phyloP scores from a whole-genome alignment of 2,329 filamentous ascomycete genomes.

The Nannizzia gypsea region DNA sequence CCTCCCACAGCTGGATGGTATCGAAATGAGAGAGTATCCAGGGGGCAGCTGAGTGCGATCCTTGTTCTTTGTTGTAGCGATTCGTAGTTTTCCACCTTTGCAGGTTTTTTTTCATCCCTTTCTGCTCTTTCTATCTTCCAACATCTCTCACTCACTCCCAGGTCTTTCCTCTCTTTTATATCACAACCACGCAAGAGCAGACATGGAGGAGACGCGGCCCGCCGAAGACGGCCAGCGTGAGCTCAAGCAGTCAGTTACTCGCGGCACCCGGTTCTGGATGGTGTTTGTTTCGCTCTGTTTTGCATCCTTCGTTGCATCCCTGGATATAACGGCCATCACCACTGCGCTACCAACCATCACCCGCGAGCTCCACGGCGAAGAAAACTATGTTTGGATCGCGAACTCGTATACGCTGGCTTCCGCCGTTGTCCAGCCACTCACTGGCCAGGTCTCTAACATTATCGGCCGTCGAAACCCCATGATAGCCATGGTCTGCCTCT shows the following conservation, averaged over 20 bases:
- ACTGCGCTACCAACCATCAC: constrained; percentile 8
- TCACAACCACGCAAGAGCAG: neutral
- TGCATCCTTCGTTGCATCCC: neutral
- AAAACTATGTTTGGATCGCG: constrained; percentile 7
- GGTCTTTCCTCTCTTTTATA: neutral
- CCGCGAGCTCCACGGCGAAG: neutral
- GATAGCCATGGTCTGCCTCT: constrained; percentile 28
- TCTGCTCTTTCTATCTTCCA: neutral
- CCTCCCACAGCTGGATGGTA: neutral
- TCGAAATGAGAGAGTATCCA: neutral
- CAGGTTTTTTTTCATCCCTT: neutral
- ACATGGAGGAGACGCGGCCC: neutral
- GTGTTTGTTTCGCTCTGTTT: neutral
- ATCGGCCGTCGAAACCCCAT: constrained; percentile 9
- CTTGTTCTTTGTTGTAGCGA: neutral
- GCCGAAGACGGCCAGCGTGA: neutral
- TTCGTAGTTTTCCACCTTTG: neutral
- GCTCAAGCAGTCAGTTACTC: neutral
- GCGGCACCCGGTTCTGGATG: neutral
- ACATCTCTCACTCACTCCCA: neutral
- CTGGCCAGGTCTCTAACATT: constrained; percentile 10
- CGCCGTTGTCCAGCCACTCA: constrained; percentile 5
- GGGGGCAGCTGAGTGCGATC: neutral
- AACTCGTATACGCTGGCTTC: neutral
- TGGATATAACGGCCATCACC: constrained; percentile 6